phyloP scores from a whole-genome alignment of 2,329 filamentous ascomycete genomes.

The Zasmidium citrigriseum region DNA sequence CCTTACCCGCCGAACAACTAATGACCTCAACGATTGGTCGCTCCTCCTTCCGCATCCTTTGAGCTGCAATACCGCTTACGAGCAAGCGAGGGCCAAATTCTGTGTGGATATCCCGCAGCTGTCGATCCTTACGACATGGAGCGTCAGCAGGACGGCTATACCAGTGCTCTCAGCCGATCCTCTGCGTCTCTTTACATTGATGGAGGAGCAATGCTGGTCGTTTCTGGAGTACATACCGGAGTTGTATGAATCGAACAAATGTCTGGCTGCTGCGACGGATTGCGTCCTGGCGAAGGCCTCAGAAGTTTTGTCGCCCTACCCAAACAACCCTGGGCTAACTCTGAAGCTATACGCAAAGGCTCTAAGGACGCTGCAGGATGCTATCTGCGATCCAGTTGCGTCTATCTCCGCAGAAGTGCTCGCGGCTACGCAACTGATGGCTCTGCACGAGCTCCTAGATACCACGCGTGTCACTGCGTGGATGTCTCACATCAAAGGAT shows the following conservation, averaged over 20 bases:
- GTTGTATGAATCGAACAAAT: slow-evolving; percentile 25
- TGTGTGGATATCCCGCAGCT: slow-evolving; percentile 27
- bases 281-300: slow-evolving; percentile 27
- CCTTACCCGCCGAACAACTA: background rate
- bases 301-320: slow-evolving; percentile 14
- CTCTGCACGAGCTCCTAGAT: slow-evolving; percentile 35
- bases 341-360: slow-evolving; percentile 26
- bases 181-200: slow-evolving; percentile 12
- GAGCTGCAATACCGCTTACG: slow-evolving; percentile 14
- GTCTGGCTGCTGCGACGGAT: slow-evolving; percentile 25
- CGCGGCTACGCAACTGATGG: slow-evolving; percentile 24
- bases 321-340: background rate
- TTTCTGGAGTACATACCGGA: slow-evolving; percentile 28
- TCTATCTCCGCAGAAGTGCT: slow-evolving; percentile 25
- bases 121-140: slow-evolving; percentile 29
- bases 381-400: slow-evolving; percentile 14
- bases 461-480: slow-evolving; percentile 32
- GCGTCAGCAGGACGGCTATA: slow-evolving; percentile 23
- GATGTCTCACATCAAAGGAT: slow-evolving; percentile 37
- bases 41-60: background rate
- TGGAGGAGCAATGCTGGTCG: slow-evolving; percentile 20
- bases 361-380: slow-evolving; percentile 22
- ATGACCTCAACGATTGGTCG: background rate
- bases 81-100: slow-evolving; percentile 21
- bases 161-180: slow-evolving; percentile 17